phyloP scores from a whole-genome alignment of 257 asterid genomes.

The Galeopsis tetrahit region DNA sequence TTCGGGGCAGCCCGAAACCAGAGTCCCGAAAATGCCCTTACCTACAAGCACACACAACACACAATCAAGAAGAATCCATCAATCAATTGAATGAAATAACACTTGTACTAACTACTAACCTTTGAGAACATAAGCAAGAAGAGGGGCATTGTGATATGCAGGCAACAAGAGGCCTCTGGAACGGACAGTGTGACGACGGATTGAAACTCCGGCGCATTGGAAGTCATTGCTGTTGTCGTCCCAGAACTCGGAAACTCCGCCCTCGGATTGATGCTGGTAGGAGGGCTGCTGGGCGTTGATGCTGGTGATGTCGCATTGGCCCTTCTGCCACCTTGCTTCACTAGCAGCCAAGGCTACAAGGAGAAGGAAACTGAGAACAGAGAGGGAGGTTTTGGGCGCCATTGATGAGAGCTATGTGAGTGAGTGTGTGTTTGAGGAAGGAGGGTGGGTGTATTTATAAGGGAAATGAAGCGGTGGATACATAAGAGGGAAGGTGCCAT shows the following conservation, averaged over 20 bases:
- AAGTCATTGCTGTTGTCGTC: slow-evolving; percentile 50
- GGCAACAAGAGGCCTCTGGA: slow-evolving; percentile 54
- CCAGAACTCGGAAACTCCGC: slow-evolving; percentile 62
- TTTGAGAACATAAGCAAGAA: slow-evolving; percentile 49
- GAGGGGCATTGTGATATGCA: slow-evolving; percentile 54
- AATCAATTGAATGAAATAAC: too few relatives aligned
- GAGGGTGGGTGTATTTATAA: slow-evolving; percentile 40
- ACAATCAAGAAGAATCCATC: background rate
- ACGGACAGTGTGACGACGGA: slow-evolving; percentile 50
- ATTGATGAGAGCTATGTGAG: background rate
- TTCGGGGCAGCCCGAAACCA: slow-evolving; percentile 73
- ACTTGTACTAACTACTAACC: slow-evolving; percentile 35
- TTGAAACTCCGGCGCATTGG: slow-evolving; percentile 65
- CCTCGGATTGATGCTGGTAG: slow-evolving; percentile 48
- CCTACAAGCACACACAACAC: slow-evolving; percentile 41
- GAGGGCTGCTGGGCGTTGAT: slow-evolving; percentile 56
- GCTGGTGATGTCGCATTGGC: slow-evolving; percentile 50
- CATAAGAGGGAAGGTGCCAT: slow-evolving; percentile 49
- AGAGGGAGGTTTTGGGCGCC: slow-evolving; percentile 39
- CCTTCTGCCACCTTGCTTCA: slow-evolving; percentile 1
- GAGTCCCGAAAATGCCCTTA: slow-evolving; percentile 46
- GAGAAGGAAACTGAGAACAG: slow-evolving; percentile 32
- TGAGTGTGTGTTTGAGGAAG: background rate
- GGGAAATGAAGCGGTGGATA: slow-evolving; percentile 35
- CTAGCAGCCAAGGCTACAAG: slow-evolving; percentile 34